Conservation (phyloP, 805 yeast genomes). For the Wickerhamiella shivajii region DNA sequence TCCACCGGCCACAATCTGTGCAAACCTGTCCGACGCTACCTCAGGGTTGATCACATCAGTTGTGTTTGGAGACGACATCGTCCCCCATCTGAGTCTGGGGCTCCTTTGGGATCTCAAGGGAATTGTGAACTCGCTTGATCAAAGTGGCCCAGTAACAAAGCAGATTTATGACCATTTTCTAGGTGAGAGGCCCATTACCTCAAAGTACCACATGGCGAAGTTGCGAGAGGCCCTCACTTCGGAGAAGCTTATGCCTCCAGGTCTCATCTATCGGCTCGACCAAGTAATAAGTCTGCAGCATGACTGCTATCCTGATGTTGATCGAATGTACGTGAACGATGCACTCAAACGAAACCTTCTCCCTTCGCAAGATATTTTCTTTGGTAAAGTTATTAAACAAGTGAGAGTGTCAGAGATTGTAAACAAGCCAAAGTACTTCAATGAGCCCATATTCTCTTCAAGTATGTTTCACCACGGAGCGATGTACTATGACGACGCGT, state of each 20-base stretch:
- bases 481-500: conserved; percentile 23
- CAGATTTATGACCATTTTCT: conserved; percentile 1
- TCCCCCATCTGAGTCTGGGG: conserved; percentile 24
- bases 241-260: conserved; percentile 26
- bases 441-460: conserved; percentile 24
- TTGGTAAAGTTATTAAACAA: background rate
- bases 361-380: no score
- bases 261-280: conserved; percentile 21
- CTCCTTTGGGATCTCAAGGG: conserved; percentile 22
- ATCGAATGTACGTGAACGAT: background rate
- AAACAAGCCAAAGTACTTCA: conserved; percentile 16
- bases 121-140: conserved; percentile 17
- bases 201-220: conserved; percentile 16
- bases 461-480: conserved; percentile 25
- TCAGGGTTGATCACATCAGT: conserved; percentile 22
- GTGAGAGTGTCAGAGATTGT: conserved; percentile 2
- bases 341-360: background rate
- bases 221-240: conserved; percentile 21
- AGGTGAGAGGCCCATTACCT: background rate
- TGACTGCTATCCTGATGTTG: no score
- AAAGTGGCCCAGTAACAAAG: no score
- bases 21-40: conserved; percentile 18
- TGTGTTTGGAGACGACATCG: conserved; percentile 23
- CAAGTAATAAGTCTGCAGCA: no score
- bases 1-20: conserved; percentile 23